Percentiles rank a stretch among this genome's conserved stretches.
phyloP scores from a whole-genome alignment of 352 stramenopile species.

The Globisporangium paroecandrum region DNA sequence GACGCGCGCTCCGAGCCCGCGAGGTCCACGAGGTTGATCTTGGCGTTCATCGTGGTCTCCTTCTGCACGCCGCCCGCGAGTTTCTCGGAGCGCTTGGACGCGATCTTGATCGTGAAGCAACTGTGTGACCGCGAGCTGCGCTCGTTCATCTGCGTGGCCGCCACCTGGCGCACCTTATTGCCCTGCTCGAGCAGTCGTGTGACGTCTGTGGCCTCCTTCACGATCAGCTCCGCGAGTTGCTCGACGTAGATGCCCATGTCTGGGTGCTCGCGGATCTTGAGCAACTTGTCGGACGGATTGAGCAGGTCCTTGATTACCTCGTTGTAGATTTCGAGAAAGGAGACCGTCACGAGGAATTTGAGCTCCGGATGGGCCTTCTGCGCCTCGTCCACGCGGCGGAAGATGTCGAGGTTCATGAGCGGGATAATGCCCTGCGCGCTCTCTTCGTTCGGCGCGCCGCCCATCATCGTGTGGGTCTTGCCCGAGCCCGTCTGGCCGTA shows the following conservation, averaged over 20 bases:
- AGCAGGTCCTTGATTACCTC: constrained; percentile 93
- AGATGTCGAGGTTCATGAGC: constrained; percentile 87
- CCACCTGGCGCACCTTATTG: constrained; percentile 86
- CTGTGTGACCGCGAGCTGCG: constrained; percentile 85
- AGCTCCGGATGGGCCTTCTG: constrained; percentile 29
- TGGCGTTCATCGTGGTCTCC: constrained; percentile 83
- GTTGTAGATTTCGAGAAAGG: constrained; percentile 96
- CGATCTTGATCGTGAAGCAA: constrained; percentile 90
- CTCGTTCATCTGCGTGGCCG: constrained; percentile 92
- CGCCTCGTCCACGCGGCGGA: constrained; percentile 43
- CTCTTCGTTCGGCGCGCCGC: constrained; percentile 38
- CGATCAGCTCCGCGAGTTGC: constrained; percentile 84
- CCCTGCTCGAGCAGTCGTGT: constrained; percentile 84
- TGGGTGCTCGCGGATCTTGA: constrained; percentile 91
- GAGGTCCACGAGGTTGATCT: constrained; percentile 92
- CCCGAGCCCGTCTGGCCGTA: constrained; percentile 76
- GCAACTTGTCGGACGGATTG: constrained; percentile 87
- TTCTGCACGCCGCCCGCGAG: constrained; percentile 47
- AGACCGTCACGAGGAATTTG: constrained; percentile 89
- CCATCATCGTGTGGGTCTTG: constrained; percentile 90
- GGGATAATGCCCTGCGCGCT: constrained; percentile 76
- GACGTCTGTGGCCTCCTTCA: constrained; percentile 76
- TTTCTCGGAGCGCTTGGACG: constrained; percentile 68
- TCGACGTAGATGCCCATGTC: constrained; percentile 94
- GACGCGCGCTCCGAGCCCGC: constrained; percentile 84